Conservation (phyloP, 192 early-diverging fungal genomes). For the Coemansia sp. region DNA sequence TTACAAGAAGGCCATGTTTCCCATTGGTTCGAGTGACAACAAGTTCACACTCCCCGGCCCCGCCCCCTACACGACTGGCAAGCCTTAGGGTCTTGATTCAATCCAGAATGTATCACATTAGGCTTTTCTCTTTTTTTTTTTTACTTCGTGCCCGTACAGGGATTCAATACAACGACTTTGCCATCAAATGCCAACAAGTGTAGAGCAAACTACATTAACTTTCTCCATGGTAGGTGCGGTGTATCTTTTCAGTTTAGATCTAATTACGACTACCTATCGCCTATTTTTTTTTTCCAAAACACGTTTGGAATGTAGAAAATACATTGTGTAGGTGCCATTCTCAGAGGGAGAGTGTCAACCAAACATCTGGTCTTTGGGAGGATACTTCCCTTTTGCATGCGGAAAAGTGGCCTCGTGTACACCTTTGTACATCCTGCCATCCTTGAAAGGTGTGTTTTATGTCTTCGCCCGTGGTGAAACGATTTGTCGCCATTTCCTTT, state of each 20-base stretch:
- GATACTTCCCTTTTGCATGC: not conserved
- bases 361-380: not conserved
- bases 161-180: too few relatives aligned
- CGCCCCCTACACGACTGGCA: not conserved
- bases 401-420: not conserved
- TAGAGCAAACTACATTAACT: too few relatives aligned
- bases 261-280: too few relatives aligned
- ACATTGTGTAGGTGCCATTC: not conserved
- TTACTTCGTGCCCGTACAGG: not conserved
- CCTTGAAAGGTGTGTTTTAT: too few relatives aligned
- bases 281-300: too few relatives aligned
- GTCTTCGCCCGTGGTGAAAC: not conserved
- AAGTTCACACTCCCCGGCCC: not conserved
- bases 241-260: too few relatives aligned
- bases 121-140: not conserved
- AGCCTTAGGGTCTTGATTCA: not conserved
- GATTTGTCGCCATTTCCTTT: too few relatives aligned
- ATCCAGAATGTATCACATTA: not conserved
- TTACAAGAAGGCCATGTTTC: not conserved
- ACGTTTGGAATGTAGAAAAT: not conserved
- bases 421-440: not conserved
- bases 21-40: not conserved
- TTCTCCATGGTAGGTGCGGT: too few relatives aligned
- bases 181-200: too few relatives aligned
- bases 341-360: not conserved